Evolutionary conservation across 2,329 filamentous ascomycete species (phyloP), one percentile per base, ranked within the genome.

Genomic region (Pseudogymnoascus sp.): DNA sequence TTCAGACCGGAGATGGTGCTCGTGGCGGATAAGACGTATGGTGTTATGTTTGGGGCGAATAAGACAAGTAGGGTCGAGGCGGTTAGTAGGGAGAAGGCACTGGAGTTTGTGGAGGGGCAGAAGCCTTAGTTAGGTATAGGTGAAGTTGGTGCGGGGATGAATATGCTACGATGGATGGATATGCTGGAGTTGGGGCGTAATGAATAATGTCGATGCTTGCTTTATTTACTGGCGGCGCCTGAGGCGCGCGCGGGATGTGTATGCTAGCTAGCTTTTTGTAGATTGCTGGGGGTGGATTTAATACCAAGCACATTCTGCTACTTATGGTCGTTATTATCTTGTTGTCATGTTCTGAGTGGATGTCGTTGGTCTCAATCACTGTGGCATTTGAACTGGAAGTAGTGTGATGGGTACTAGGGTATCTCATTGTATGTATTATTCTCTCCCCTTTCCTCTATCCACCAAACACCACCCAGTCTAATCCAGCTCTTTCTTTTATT

Each of bases 11-110:
- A 99, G 77, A 97, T 99, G 82, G 83, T 99, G 66, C 85, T 89
- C 64, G 91, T 97, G 18, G 94, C 94, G 2, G 92, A 97, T 78
- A 96, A 96, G 78, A 97, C 93, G 76, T 99, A 99, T 74, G 94
- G 94, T 64, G 94, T 99, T 60, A 91, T 90, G 60, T 97, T 93
- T 76, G 83, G 84, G 67, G 84, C 86, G 67, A 93, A 92, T 75
- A 97, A 97, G 82, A 95, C 92, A 67, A 96, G 90, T 77, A 90
- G 86, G 39, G 96, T 99, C 70, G 90, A 94, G 76, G 93, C 93
- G 60, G 92, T 97, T 59, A 87, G 85, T 65, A 85, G 87, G 61
- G 90, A 96, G 66, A 90, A 94, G 70, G 94, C 94, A 29, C 79
- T 99, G 68, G 87, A 90, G 71, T 99, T 99, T 73, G 92, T 99